Evolutionary conservation across 2,329 filamentous ascomycete species (phyloP), one percentile per base, ranked within the genome.

Genomic region (Cryphonectria japonica): DNA sequence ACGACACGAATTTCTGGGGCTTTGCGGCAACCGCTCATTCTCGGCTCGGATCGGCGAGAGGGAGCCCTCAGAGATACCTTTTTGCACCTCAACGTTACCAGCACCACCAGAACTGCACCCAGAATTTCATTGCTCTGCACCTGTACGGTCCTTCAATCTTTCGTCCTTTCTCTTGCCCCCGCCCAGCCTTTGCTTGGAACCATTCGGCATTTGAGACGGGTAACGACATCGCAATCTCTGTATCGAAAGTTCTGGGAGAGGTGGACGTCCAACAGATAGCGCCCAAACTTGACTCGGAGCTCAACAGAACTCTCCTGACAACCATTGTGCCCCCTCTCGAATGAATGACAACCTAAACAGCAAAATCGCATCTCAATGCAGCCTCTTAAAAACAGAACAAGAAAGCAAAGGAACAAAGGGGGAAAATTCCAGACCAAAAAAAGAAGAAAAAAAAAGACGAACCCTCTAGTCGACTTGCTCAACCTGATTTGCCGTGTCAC

Each of bases 271-370:
- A 73, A 71, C 71, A 73, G 71, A 73, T 73, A 73, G 71, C 71
- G 71, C 71, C 71, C 71, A 64, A 73, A 73, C 71, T 69, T 73
- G 71, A 71, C 71, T 67, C 69, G 71, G 71, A 73, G 71, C 71
- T 71, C 71, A 73, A 66, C 71, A 71, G 69, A 73, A 73, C 69
- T 71, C 69, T 73, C 71, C 71, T 73, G 65, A 65, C 71, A 73
- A 71, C 71, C 70, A 71, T 66, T 73, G 71, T 73, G 71, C 71
- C 71, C 71, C 69, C 50, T 64, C 26, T 64, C 69, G 69, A 72
- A 67, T 71, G 66, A 73, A 73, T 73, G 69, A 64, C 71, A 73
- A 71, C 71, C 26, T 73, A 52, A 73, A 65, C 69, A 71, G 70
- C 71, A 41, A 66, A 59, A 63, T 57, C 57, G 61, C 67, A 46